Conservation (phyloP, 306 rosid genomes). For the Glycine latifolia region DNA sequence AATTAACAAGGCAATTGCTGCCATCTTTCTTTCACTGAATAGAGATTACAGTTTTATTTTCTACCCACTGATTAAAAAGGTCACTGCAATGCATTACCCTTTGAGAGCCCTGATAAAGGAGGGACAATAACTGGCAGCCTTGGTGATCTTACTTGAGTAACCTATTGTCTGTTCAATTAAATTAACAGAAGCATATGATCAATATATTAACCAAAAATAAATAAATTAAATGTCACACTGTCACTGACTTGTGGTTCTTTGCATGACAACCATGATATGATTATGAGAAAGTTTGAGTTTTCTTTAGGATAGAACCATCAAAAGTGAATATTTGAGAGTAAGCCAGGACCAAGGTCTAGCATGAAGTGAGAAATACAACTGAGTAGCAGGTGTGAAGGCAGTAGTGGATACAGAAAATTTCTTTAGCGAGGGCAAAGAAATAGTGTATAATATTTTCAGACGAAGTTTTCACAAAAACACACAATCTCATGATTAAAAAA, state of each 20-base stretch:
- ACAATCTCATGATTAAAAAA: too few relatives aligned
- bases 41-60: conserved; percentile 16
- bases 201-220: conserved; percentile 45
- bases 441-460: too few relatives aligned
- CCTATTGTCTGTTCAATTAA: conserved; percentile 72
- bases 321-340: too few relatives aligned
- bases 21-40: background rate
- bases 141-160: conserved; percentile 51
- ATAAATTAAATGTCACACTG: conserved; percentile 24
- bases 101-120: conserved; percentile 71
- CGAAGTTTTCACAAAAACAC: too few relatives aligned
- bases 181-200: conserved; percentile 49
- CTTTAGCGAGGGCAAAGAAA: too few relatives aligned
- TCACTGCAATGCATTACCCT: conserved; percentile 61
- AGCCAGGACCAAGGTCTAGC: background rate
- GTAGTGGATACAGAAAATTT: too few relatives aligned
- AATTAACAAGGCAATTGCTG: too few relatives aligned
- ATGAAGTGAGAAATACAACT: conserved; percentile 17
- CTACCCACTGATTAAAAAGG: conserved; percentile 31
- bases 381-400: background rate
- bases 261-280: conserved; percentile 23
- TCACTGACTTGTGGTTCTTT: conserved; percentile 26
- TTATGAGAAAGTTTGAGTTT: conserved; percentile 1
- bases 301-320: background rate
- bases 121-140: conserved; percentile 61